Evolutionary conservation across 306 rosid species (phyloP).

Genomic region (Alnus rubra): DNA sequence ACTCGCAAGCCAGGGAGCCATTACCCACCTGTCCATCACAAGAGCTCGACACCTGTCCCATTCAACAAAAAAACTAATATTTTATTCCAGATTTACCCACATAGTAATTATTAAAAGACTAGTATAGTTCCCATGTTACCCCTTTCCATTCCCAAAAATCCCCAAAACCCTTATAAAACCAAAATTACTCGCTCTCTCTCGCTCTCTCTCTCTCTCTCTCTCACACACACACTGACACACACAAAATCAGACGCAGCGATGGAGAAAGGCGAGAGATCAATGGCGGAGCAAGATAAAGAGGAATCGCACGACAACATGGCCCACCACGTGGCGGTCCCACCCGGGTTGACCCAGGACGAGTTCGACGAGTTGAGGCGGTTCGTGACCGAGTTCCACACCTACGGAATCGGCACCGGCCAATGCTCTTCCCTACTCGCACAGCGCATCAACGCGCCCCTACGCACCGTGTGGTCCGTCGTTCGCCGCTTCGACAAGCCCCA

Average conservation of each 20-base stretch:
- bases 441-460: constrained; percentile 68
- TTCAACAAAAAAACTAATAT: neutral
- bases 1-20: constrained; percentile 24
- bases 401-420: constrained; percentile 50
- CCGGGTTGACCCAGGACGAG: constrained; percentile 56
- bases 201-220: neutral
- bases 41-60: constrained; percentile 23
- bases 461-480: constrained; percentile 72
- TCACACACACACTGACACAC: too few species aligned
- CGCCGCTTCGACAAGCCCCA: constrained; percentile 87
- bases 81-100: neutral
- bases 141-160: constrained; percentile 37
- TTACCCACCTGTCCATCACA: constrained; percentile 24
- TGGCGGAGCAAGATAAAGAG: constrained; percentile 44
- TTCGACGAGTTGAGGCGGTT: constrained; percentile 47
- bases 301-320: constrained; percentile 19
- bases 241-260: neutral
- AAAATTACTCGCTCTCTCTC: neutral
- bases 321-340: constrained; percentile 45
- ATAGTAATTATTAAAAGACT: neutral
- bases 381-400: constrained; percentile 66
- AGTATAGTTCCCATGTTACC: constrained; percentile 35
- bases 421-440: constrained; percentile 89
- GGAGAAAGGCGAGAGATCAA: constrained; percentile 62
- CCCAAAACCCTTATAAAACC: constrained; percentile 13